Evolutionary conservation across 2,329 filamentous ascomycete species (phyloP).

Genomic region (Gnomoniopsis smithogilvyi): DNA sequence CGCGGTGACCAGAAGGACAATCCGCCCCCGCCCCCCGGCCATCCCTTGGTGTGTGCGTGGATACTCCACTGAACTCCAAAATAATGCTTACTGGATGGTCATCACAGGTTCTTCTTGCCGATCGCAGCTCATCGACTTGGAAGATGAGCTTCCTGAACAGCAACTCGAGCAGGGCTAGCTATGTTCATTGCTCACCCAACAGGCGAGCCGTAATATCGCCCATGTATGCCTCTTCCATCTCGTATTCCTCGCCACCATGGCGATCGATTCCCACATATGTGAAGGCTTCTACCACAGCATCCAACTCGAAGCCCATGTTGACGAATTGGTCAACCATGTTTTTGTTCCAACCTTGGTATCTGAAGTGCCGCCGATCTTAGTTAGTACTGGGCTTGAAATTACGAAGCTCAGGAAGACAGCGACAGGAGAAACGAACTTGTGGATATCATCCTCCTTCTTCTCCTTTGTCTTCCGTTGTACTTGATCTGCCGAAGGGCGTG

Average conservation of each 20-base stretch:
- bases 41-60: too few species aligned
- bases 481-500: conserved; percentile 29
- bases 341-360: conserved; percentile 85
- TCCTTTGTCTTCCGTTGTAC: conserved; percentile 50
- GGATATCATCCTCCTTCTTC: conserved; percentile 53
- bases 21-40: too few species aligned
- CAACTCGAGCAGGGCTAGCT: background rate
- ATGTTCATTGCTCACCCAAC: conserved; percentile 65
- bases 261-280: conserved; percentile 76
- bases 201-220: conserved; percentile 84
- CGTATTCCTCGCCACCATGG: conserved; percentile 75
- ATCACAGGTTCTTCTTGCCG: background rate
- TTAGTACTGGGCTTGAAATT: background rate
- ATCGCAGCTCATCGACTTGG: background rate
- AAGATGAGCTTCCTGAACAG: conserved; percentile 7
- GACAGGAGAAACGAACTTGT: conserved; percentile 26
- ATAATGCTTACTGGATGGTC: background rate
- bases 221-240: conserved; percentile 86
- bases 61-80: background rate
- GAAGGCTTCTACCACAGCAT: conserved; percentile 83
- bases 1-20: background rate
- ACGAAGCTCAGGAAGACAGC: conserved; percentile 2
- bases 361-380: conserved; percentile 30
- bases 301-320: conserved; percentile 87
- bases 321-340: conserved; percentile 80